A percentile compares a stretch with the other conserved stretches of the same genome.
phyloP scores from a whole-genome alignment of 202 grass and related monocot species.

The Hordeum pubiflorum region DNA sequence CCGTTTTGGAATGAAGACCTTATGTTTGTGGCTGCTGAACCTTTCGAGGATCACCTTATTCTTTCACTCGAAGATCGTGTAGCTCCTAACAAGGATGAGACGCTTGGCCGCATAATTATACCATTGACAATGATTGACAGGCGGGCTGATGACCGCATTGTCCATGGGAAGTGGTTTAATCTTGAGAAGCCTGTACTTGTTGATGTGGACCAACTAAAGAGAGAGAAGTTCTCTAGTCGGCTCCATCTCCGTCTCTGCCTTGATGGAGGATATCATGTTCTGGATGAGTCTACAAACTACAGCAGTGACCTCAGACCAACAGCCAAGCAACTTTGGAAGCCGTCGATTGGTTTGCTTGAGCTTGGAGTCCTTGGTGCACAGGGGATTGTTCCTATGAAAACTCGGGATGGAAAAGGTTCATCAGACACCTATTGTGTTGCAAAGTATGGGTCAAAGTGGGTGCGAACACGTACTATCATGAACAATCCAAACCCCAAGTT shows the following conservation, averaged over 20 bases:
- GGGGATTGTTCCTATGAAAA: constrained; percentile 91
- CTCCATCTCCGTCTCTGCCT: constrained; percentile 85
- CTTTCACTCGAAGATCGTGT: constrained; percentile 79
- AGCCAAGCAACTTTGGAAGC: constrained; percentile 96
- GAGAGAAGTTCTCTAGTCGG: constrained; percentile 81
- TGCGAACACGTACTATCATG: constrained; percentile 82
- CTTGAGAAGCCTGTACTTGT: constrained; percentile 73
- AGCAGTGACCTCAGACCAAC: constrained; percentile 96
- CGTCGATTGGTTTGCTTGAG: constrained; percentile 88
- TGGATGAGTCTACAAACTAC: constrained; percentile 91
- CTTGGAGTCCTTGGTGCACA: constrained; percentile 77
- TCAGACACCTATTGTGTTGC: constrained; percentile 96
- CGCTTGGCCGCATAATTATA: constrained; percentile 70
- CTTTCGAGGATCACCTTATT: constrained; percentile 91
- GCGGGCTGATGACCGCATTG: constrained; percentile 62
- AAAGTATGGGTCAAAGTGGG: constrained; percentile 94
- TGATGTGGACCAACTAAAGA: constrained; percentile 84
- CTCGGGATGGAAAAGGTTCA: constrained; percentile 81
- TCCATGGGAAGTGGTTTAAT: constrained; percentile 88
- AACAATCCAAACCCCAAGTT: constrained; percentile 67
- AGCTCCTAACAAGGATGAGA: constrained; percentile 86
- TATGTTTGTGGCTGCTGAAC: constrained; percentile 95
- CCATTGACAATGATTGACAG: constrained; percentile 64
- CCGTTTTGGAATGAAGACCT: constrained; percentile 91
- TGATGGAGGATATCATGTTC: constrained; percentile 94